Base-by-base conservation (phyloP, 441 rosid genomes). In the Gossypium davidsonii region DNA sequence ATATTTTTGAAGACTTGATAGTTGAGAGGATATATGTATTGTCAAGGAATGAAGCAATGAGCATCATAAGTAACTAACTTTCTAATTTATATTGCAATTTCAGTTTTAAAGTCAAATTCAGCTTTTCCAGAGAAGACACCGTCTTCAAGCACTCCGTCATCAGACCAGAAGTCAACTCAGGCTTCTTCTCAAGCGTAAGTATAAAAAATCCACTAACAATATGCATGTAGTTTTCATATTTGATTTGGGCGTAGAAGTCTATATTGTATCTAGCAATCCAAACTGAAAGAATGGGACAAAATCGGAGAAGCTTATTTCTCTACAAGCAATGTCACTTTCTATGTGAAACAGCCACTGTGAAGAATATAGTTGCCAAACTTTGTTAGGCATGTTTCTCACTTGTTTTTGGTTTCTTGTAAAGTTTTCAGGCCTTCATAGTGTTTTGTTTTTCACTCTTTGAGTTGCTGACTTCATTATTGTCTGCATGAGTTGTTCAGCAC, bases 51-150 rank as follows among this genome's bases (percentile, higher is more conserved):
- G 10, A 37, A 37, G 44, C 44, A 37, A 37, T 66, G 23, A 71
- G 2, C 42, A 37, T 20, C 28, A 10, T 31, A 28, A 18, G 10
- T 6, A 25, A 23, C 39, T 60, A 58, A 71, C 11, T 46, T 71
- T 9, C 37, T 64, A 55, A 26, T 63, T 6, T 53, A 10, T n/a
- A 31, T 8, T 78, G 51, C 46, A 15, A 26, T 46, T 88, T 80
- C 94, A 94, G 99, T 94, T 80, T 74, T 94, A 78, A 92, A 94
- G 83, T 85, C 90, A 71, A 87, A 79, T 86, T 84, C 91, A 73
- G 86, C 90, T 25, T 80, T 85, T 75, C 81, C 85, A 3, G 99
- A 94, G 68, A 94, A 92, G 87, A 58, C 86, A 26, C 87, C 87
- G 49, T 71, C 87, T 66, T 79, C 92, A 75, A 88, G 81, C 82